Evolutionary conservation across 495 filamentous ascomycete species (phyloP).

Genomic region (Apiosordaria backusii): DNA sequence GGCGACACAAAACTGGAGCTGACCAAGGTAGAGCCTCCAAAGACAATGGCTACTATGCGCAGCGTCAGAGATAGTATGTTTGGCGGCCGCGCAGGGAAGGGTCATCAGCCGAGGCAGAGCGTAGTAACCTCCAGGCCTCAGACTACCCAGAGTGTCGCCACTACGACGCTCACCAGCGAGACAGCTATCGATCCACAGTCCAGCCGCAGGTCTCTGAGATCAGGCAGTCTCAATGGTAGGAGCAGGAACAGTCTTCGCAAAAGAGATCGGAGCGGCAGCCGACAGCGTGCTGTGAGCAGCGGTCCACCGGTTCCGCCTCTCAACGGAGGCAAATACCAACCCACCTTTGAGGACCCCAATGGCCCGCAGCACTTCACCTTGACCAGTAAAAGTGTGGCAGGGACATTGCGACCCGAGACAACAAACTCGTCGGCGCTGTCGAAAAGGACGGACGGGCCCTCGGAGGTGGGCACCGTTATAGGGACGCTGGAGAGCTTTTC

Average conservation of each 20-base stretch:
- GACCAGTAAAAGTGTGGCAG: slow-evolving; percentile 21
- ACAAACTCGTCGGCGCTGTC: slow-evolving; percentile 25
- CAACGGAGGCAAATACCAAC: slow-evolving; percentile 41
- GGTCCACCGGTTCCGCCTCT: slow-evolving; percentile 28
- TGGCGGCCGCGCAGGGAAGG: slow-evolving; percentile 49
- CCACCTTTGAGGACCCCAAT: slow-evolving; percentile 35
- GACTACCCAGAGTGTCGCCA: slow-evolving; percentile 36
- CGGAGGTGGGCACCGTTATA: neutral
- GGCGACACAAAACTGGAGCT: slow-evolving; percentile 33
- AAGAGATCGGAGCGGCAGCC: slow-evolving; percentile 41
- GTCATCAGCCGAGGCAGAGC: slow-evolving; percentile 29
- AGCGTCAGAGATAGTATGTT: slow-evolving; percentile 75
- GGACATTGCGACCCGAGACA: slow-evolving; percentile 1
- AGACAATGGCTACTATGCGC: slow-evolving; percentile 67
- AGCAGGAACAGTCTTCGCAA: slow-evolving; percentile 47
- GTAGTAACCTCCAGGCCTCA: slow-evolving; percentile 28
- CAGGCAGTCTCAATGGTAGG: slow-evolving; percentile 36
- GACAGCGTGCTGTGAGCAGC: slow-evolving; percentile 34
- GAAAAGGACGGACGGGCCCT: neutral
- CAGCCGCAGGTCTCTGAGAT: slow-evolving; percentile 31
- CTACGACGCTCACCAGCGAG: slow-evolving; percentile 35
- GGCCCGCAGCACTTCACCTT: slow-evolving; percentile 36
- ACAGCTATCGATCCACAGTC: slow-evolving; percentile 34
- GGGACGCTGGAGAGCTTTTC: neutral
- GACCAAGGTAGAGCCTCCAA: slow-evolving; percentile 51